Conservation (phyloP, 1,284 basidiomycete species). For the Hymenochaete sp. region DNA sequence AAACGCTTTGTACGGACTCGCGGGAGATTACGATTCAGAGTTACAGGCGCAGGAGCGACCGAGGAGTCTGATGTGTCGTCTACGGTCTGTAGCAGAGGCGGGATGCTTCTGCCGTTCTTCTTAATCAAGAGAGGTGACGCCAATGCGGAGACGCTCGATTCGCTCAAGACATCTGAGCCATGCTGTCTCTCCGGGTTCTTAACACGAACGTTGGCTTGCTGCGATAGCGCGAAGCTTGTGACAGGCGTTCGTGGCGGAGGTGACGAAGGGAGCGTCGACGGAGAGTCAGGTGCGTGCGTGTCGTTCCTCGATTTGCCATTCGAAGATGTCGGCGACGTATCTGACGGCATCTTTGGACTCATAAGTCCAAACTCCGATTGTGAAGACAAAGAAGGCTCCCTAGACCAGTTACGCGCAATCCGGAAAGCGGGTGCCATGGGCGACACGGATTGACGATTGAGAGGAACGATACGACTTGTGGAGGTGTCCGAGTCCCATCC, state of each 20-base stretch:
- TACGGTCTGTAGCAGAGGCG: constrained; percentile 25
- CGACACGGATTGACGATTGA: constrained; percentile 60
- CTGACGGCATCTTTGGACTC: constrained; percentile 1
- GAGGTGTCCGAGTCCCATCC: constrained; percentile 48
- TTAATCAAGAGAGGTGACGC: constrained; percentile 27
- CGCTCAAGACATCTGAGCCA: constrained; percentile 32
- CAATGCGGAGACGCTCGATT: constrained; percentile 25
- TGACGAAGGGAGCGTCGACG: constrained; percentile 33
- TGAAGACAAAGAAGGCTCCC: constrained; percentile 13
- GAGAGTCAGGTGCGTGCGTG: constrained; percentile 37
- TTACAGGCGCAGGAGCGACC: constrained; percentile 23
- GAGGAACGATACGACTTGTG: constrained; percentile 46
- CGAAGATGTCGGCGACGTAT: constrained; percentile 13
- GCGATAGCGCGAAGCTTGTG: constrained; percentile 18
- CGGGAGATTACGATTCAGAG: constrained; percentile 22
- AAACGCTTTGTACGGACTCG: constrained; percentile 46
- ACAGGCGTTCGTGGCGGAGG: constrained; percentile 36
- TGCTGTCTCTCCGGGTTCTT: constrained; percentile 25
- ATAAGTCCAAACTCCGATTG: constrained; percentile 13
- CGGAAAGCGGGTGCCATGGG: constrained; percentile 58
- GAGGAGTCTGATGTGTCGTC: constrained; percentile 45
- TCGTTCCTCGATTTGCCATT: constrained; percentile 24
- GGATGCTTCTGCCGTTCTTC: constrained; percentile 31
- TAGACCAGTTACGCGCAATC: constrained; percentile 17
- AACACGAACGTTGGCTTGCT: constrained; percentile 23